Evolutionary conservation across 163 green algal genomes (phyloP).

Genomic region (Chloromonas sp.): DNA sequence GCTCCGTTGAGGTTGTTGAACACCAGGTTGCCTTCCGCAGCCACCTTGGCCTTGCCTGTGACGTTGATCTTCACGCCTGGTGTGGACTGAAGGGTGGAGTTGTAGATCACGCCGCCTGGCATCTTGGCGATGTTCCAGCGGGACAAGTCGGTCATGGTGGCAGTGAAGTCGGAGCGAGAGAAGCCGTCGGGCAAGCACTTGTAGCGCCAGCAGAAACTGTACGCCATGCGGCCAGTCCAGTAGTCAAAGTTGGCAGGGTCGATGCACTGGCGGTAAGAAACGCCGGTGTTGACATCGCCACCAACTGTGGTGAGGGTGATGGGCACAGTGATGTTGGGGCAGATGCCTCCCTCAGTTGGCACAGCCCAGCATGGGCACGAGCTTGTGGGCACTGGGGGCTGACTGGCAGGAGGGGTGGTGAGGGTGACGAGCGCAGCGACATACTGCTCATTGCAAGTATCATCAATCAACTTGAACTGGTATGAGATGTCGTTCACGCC

Average conservation of each 20-base stretch:
- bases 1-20: background rate
- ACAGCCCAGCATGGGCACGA: conserved; percentile 10
- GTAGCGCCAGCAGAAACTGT: conserved; percentile 38
- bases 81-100: conserved; percentile 9
- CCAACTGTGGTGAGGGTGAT: background rate
- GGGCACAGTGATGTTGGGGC: background rate
- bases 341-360: background rate
- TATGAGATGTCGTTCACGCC: background rate
- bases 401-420: background rate
- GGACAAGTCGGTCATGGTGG: conserved; percentile 16
- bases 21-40: background rate
- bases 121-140: conserved; percentile 33
- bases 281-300: background rate
- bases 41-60: background rate
- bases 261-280: conserved; percentile 27
- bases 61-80: conserved; percentile 24
- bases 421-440: conserved; percentile 3
- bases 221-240: conserved; percentile 27
- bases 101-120: conserved; percentile 17
- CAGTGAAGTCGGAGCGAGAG: conserved; percentile 22
- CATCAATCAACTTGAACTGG: background rate
- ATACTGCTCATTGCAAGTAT: conserved; percentile 20
- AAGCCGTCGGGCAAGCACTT: conserved; percentile 34
- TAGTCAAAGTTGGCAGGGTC: conserved; percentile 45
- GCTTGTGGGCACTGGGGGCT: background rate